These are phyloP conservation scores for Neurospora discreta DNA, from an alignment of 495 filamentous ascomycete genomes.

Conservation along the genomic window DNA sequence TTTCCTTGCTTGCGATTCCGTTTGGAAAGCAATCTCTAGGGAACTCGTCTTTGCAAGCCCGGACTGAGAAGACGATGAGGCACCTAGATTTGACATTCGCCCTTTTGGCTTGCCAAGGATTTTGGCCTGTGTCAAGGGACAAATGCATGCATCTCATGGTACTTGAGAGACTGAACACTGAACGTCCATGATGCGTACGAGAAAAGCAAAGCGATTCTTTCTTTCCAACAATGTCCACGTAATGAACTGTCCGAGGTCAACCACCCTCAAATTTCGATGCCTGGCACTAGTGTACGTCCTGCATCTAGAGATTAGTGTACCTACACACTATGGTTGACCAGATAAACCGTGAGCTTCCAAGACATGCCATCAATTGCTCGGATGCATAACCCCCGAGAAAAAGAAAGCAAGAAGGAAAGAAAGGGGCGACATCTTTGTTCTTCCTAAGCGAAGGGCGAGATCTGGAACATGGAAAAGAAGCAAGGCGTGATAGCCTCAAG, in stretches of 20 bases:
- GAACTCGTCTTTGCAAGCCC: background rate
- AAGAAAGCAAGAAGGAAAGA: background rate
- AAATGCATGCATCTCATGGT: background rate
- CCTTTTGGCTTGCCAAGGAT: background rate
- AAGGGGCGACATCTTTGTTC: background rate
- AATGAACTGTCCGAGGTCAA: background rate
- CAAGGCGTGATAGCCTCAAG: background rate
- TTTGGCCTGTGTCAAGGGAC: background rate
- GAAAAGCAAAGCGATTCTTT: background rate
- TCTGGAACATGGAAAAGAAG: background rate
- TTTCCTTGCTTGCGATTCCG: background rate
- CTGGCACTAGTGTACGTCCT: background rate
- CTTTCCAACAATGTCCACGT: background rate
- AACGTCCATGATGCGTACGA: background rate
- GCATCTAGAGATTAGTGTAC: background rate
- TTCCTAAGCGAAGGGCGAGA: background rate
- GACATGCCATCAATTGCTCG: background rate
- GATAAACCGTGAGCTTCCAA: background rate
- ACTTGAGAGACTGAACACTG: background rate
- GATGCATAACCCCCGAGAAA: background rate
- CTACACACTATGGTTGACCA: background rate
- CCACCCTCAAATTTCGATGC: background rate
- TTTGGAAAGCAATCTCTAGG: background rate
- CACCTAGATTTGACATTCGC: background rate
- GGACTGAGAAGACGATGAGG: background rate